Evolutionary conservation across 257 asterid genomes (phyloP).

Genomic region (Verbena officinalis): DNA sequence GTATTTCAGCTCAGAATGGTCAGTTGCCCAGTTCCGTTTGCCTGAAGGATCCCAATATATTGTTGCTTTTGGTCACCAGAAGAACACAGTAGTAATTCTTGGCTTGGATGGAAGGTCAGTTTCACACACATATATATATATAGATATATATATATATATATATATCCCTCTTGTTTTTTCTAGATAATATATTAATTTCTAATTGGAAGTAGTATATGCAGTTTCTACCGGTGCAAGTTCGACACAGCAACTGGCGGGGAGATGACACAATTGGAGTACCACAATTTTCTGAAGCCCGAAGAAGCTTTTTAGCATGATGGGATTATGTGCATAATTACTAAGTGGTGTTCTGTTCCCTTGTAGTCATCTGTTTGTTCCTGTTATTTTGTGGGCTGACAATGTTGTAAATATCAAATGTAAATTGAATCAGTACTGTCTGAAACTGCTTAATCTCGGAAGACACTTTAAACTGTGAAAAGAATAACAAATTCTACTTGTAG

Average conservation of each 20-base stretch:
- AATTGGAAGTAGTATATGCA: slow-evolving; percentile 35
- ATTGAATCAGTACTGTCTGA: slow-evolving; percentile 25
- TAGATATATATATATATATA: too few species aligned
- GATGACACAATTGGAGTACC: slow-evolving; percentile 86
- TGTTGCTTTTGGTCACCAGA: slow-evolving; percentile 92
- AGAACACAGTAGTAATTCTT: slow-evolving; percentile 79
- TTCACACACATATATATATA: not conserved
- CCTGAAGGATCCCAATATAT: slow-evolving; percentile 77
- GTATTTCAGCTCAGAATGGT: slow-evolving; percentile 98
- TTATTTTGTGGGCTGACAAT: slow-evolving; percentile 27
- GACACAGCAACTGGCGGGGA: slow-evolving; percentile 77
- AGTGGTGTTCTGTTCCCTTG: not conserved
- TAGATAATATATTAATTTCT: not conserved
- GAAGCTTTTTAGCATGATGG: slow-evolving; percentile 49
- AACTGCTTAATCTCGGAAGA: slow-evolving; percentile 18
- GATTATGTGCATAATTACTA: not conserved
- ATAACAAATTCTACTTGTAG: too few species aligned
- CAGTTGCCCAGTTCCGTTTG: slow-evolving; percentile 91
- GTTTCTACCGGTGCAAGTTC: slow-evolving; percentile 80
- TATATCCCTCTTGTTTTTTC: not conserved
- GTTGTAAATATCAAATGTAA: slow-evolving; percentile 38
- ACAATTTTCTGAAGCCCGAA: slow-evolving; percentile 74
- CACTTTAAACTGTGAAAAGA: slow-evolving; percentile 2
- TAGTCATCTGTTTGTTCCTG: slow-evolving; percentile 9
- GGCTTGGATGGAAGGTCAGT: slow-evolving; percentile 95